These are phyloP conservation scores for Stagonosporopsis cucurbitacearum DNA, from an alignment of 2,329 filamentous ascomycete genomes.

Conservation along the genomic window DNA sequence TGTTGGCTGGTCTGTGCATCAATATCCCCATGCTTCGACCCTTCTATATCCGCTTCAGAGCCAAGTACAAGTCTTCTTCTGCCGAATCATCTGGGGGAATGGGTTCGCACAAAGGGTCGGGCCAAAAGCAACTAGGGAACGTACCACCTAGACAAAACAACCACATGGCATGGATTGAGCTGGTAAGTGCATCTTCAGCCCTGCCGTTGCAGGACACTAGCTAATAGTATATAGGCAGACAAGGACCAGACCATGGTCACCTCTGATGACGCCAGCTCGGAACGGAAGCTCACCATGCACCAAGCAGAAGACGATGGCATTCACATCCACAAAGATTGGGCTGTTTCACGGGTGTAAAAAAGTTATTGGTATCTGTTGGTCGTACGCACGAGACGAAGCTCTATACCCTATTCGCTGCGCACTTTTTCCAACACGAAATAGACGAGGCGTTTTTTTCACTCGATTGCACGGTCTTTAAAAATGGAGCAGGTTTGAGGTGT, in stretches of 20 bases:
- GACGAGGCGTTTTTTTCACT: not conserved
- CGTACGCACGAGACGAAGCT: not conserved
- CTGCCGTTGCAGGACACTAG: too few species aligned
- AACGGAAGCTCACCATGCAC: conserved; percentile 25
- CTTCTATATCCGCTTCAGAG: conserved; percentile 29
- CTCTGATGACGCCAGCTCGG: conserved; percentile 29
- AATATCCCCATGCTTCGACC: conserved; percentile 34
- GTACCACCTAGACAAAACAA: conserved; percentile 16
- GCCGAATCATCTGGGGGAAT: not conserved
- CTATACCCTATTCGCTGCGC: not conserved
- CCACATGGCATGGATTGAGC: conserved; percentile 32
- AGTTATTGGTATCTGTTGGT: too few species aligned
- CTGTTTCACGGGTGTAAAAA: conserved; percentile 17
- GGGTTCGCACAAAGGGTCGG: conserved; percentile 7
- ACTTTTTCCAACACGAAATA: not conserved
- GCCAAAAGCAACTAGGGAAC: conserved; percentile 9
- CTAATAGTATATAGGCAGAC: conserved; percentile 22
- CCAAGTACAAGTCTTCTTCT: conserved; percentile 25
- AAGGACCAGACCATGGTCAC: conserved; percentile 28
- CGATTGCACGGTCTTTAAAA: not conserved
- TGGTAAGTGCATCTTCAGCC: conserved; percentile 17
- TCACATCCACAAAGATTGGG: conserved; percentile 27
- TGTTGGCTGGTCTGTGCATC: conserved; percentile 32
- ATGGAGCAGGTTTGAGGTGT: not conserved
- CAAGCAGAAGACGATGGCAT: conserved; percentile 21